These are phyloP conservation scores for Penicillium arizonense DNA, from an alignment of 495 filamentous ascomycete species.

Conservation along the genomic window DNA sequence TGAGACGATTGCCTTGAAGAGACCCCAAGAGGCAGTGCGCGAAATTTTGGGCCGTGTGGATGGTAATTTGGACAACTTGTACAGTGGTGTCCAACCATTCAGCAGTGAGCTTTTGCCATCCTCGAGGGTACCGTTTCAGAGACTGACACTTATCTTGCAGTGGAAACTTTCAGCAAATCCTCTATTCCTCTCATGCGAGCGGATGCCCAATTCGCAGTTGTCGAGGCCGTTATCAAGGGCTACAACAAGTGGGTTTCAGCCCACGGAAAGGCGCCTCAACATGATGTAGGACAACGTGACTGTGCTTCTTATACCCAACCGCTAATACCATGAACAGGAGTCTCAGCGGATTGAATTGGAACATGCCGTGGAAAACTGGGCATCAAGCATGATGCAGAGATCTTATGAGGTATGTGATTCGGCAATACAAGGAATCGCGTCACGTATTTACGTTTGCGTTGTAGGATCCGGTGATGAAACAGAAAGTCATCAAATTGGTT, in stretches of 20 bases:
- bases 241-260: conserved; percentile 74
- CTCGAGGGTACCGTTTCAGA: not conserved
- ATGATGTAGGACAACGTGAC: conserved; percentile 42
- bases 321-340: conserved; percentile 54
- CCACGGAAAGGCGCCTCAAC: conserved; percentile 51
- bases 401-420: conserved; percentile 62
- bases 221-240: conserved; percentile 89
- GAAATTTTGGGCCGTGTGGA: conserved; percentile 81
- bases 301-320: not conserved
- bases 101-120: conserved; percentile 48
- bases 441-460: not conserved
- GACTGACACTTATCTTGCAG: conserved; percentile 42
- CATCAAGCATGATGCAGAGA: conserved; percentile 66
- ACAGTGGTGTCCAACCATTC: conserved; percentile 67
- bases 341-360: conserved; percentile 53
- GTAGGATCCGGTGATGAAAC: conserved; percentile 82
- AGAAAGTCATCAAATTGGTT: conserved; percentile 77
- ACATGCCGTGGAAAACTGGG: conserved; percentile 76
- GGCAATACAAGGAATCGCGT: not conserved
- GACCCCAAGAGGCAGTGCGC: conserved; percentile 78
- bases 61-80: conserved; percentile 68
- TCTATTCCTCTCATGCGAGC: conserved; percentile 73
- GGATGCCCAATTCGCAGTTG: conserved; percentile 85
- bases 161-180: conserved; percentile 74
- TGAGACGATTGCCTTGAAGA: conserved; percentile 75